Base-by-base conservation (phyloP, 371 early-diverging fungal genomes). In the Mucor indicus region DNA sequence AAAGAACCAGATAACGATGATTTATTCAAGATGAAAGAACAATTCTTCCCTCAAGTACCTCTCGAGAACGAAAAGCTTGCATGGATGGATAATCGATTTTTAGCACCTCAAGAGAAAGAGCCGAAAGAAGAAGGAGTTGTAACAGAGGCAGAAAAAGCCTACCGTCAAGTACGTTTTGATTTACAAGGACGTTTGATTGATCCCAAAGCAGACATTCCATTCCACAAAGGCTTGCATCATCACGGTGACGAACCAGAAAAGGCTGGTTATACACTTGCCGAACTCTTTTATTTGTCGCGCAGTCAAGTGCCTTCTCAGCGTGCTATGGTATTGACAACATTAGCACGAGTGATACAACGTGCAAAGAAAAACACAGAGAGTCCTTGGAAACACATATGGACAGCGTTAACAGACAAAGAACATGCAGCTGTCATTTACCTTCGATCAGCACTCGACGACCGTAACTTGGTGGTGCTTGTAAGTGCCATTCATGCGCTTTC, bases 201-300 rank as follows among this genome's bases (percentile, higher is more conserved):
- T 40, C 57, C 61, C 10, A 67, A 66, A 1, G 53, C 48, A 1
- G 75, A 84, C 1, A 60, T 86, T 2, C 86, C 91, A 2, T 56
- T 69, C 0, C 74, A 85, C 48, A 57, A 66, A 1, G 95, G 91
- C 2, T 69, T 95, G 4, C 91, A 93, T 67, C 95, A 95, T 57
- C 96, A 95, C 55, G 93, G 93, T 4, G 84, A 85, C 17, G 82
- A 89, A 21, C 91, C 95, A 3, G 83, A 83, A 2, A 74, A 79
- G 47, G 84, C 96, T 10, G 95, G 95, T 4, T 95, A 95, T 65
- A 91, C 94, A 0, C 57, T 94, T 1, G 79, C 84, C 0, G 96
- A 95, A 64, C 57, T 95, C 5, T 67, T 90, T 27, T 82, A 89
- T 55, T 70, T 95, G 25, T 75, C 82, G 21, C 85, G 91, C 46